Percentiles rank a stretch among this genome's conserved stretches.
These are phyloP conservation scores for Nemania serpens DNA, from an alignment of 2,329 filamentous ascomycete genomes.

Conservation along the genomic window DNA sequence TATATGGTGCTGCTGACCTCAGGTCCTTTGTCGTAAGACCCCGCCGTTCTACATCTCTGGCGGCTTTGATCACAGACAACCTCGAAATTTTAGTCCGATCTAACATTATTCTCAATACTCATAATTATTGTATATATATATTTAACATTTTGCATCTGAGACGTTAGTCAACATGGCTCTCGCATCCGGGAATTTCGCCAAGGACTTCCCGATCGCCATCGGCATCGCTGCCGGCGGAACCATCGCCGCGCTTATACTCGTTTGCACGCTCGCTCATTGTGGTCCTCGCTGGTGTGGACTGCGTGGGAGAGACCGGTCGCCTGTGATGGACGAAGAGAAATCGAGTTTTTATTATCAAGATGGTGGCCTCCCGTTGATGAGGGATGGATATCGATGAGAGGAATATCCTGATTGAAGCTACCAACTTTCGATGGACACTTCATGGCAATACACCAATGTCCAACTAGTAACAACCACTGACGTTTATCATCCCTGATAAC, in stretches of 20 bases:
- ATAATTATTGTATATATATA: neutral
- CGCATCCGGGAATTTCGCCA: slow-evolving; percentile 22
- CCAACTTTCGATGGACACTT: neutral
- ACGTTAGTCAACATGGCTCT: slow-evolving; percentile 19
- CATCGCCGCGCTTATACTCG: slow-evolving; percentile 26
- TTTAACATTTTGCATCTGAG: neutral
- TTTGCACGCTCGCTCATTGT: slow-evolving; percentile 35
- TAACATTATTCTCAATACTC: neutral
- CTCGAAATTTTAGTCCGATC: neutral
- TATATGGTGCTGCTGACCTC: neutral
- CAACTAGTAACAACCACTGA: neutral
- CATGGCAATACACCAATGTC: neutral
- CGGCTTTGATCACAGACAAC: neutral
- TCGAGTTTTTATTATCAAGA: neutral
- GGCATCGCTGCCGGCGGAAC: slow-evolving; percentile 29
- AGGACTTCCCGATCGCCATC: slow-evolving; percentile 30
- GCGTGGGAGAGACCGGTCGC: slow-evolving; percentile 31
- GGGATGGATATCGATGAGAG: neutral
- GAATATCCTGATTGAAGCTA: too few species aligned
- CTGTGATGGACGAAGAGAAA: slow-evolving; percentile 28
- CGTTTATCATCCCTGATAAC: neutral
- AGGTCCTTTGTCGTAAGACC: neutral
- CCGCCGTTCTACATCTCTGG: neutral
- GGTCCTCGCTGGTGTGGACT: slow-evolving; percentile 32
- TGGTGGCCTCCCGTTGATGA: neutral